These are phyloP conservation scores for Plasmodium gonderi DNA, from an alignment of 169 alveolate genomes.

Conservation along the genomic window DNA sequence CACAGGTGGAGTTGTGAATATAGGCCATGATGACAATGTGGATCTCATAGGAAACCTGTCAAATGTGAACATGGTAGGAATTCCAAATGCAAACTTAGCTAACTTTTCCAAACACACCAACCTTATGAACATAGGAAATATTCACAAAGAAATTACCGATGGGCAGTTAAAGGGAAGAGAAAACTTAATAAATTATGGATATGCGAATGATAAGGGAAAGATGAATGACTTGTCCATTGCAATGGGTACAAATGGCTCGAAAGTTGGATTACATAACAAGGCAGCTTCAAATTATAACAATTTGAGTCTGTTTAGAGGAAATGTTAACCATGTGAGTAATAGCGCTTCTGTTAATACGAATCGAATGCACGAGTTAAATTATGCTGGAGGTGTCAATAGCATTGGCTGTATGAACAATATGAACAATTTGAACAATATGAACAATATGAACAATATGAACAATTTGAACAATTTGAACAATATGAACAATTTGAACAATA, in stretches of 20 bases:
- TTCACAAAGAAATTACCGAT: neutral
- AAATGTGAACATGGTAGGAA: neutral
- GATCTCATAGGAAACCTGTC: neutral
- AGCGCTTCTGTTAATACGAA: too few relatives aligned
- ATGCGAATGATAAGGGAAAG: conserved; percentile 9
- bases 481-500: neutral
- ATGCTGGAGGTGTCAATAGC: neutral
- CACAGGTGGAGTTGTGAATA: neutral
- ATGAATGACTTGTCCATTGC: neutral
- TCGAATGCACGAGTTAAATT: too few relatives aligned
- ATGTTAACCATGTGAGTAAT: neutral
- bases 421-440: too few relatives aligned
- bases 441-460: too few relatives aligned
- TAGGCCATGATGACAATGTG: neutral
- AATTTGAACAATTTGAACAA: too few relatives aligned
- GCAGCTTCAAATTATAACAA: neutral
- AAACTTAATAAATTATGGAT: conserved; percentile 19
- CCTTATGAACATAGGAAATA: neutral
- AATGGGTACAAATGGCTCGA: neutral
- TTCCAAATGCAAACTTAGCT: neutral
- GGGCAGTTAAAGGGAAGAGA: neutral
- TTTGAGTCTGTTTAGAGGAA: neutral
- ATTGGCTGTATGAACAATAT: too few relatives aligned
- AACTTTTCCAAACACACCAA: neutral
- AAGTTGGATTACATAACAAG: neutral